These are phyloP conservation scores for Thelonectria olida DNA, from an alignment of 2,329 filamentous ascomycete genomes.

Conservation along the genomic window DNA sequence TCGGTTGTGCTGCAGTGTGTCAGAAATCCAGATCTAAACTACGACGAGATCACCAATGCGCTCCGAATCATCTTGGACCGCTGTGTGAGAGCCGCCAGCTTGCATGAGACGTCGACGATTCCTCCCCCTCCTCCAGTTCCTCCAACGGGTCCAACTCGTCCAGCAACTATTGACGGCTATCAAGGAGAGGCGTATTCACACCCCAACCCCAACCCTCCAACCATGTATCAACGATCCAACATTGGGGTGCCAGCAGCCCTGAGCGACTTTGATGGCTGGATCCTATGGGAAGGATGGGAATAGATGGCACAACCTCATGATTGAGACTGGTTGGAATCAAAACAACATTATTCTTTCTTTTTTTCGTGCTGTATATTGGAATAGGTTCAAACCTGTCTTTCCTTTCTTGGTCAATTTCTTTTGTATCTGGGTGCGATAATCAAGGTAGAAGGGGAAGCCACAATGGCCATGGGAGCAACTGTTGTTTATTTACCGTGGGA, in stretches of 20 bases:
- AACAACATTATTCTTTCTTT: slow-evolving; percentile 7
- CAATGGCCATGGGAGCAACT: slow-evolving; percentile 21
- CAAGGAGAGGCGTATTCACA: slow-evolving; percentile 41
- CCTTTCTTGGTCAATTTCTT: slow-evolving; percentile 22
- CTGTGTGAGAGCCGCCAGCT: slow-evolving; percentile 53
- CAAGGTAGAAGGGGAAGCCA: slow-evolving; percentile 29
- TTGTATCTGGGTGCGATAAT: slow-evolving; percentile 11
- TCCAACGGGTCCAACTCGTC: slow-evolving; percentile 6
- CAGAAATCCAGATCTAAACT: slow-evolving; percentile 50
- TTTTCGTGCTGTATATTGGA: background rate
- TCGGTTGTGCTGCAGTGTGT: slow-evolving; percentile 58
- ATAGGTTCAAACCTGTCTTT: slow-evolving; percentile 5
- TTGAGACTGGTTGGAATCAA: background rate
- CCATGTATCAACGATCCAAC: slow-evolving; percentile 43
- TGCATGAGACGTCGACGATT: slow-evolving; percentile 42
- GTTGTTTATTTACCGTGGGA: slow-evolving; percentile 8
- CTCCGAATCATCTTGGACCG: slow-evolving; percentile 55
- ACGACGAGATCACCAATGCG: slow-evolving; percentile 52
- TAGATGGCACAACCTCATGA: slow-evolving; percentile 21
- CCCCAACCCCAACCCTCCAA: slow-evolving; percentile 39
- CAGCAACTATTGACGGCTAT: slow-evolving; percentile 26
- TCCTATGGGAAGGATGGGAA: slow-evolving; percentile 53
- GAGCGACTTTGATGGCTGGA: slow-evolving; percentile 47
- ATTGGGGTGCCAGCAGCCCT: slow-evolving; percentile 39
- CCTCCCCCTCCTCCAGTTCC: background rate